Evolutionary conservation across 192 early-diverging fungal species (phyloP).

Genomic region (Coemansia sp.): DNA sequence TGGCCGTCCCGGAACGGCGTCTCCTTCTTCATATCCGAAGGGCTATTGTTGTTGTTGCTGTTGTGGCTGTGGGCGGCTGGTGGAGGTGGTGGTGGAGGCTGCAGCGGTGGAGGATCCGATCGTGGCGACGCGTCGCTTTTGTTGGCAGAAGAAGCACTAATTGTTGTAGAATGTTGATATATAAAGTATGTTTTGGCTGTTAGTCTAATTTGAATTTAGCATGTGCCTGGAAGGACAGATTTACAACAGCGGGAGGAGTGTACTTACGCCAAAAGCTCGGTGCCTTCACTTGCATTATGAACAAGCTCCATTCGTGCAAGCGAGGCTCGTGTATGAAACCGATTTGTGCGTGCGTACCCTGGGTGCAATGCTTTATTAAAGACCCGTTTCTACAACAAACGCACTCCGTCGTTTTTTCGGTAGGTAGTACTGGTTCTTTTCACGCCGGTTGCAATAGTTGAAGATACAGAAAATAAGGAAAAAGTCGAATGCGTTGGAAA

Average conservation of each 20-base stretch:
- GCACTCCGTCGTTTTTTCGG: not conserved
- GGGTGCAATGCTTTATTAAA: not conserved
- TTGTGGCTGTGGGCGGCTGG: not conserved
- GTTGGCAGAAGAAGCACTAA: not conserved
- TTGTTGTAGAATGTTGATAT: not conserved
- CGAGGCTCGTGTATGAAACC: not conserved
- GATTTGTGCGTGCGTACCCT: not conserved
- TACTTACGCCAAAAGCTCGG: conserved; percentile 25
- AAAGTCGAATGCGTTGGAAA: not conserved
- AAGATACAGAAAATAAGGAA: not conserved
- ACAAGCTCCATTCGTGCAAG: conserved; percentile 29
- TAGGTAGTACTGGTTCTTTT: not conserved
- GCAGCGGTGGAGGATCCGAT: not conserved
- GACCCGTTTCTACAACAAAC: not conserved
- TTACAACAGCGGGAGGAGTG: not conserved
- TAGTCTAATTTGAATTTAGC: conserved; percentile 3
- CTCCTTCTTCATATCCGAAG: conserved; percentile 3
- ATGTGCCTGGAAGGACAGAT: not conserved
- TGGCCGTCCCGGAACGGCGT: not conserved
- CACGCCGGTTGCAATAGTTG: not conserved
- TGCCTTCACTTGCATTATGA: conserved; percentile 1
- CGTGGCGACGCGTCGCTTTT: not conserved
- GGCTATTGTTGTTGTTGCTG: not conserved
- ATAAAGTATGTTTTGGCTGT: not conserved
- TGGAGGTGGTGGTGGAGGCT: not conserved